These are phyloP conservation scores for Quercus lobata DNA, from an alignment of 331 rosid genomes.

Conservation along the genomic window DNA sequence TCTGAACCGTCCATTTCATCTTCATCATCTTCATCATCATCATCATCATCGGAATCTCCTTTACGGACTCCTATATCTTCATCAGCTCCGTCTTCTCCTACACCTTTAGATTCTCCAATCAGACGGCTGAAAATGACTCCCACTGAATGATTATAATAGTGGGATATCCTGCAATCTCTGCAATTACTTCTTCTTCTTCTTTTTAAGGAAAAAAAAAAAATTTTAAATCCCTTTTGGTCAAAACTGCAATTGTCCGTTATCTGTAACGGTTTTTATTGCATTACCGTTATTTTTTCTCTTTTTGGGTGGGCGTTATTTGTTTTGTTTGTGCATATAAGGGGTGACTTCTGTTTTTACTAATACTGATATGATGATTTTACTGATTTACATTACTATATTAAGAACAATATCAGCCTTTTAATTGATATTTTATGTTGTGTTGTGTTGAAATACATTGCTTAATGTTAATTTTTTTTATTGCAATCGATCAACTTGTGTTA, in stretches of 20 bases:
- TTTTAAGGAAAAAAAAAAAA: background rate
- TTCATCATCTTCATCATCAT: conserved; percentile 22
- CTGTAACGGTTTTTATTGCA: conserved; percentile 61
- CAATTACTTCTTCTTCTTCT: background rate
- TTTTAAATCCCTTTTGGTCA: background rate
- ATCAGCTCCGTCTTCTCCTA: conserved; percentile 46
- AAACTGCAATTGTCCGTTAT: conserved; percentile 57
- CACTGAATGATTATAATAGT: conserved; percentile 27
- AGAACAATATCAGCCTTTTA: background rate
- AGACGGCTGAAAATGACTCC: conserved; percentile 67
- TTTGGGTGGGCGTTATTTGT: conserved; percentile 15
- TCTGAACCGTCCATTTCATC: conserved; percentile 54
- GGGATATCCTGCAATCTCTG: conserved; percentile 3
- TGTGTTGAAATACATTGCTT: background rate
- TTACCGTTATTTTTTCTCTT: background rate
- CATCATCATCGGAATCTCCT: conserved; percentile 23
- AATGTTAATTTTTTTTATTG: no score
- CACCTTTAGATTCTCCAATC: conserved; percentile 63
- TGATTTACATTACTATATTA: background rate
- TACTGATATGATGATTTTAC: conserved; percentile 10
- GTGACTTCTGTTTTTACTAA: conserved; percentile 14
- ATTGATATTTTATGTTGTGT: background rate
- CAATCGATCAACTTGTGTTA: no score
- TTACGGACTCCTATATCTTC: conserved; percentile 21
- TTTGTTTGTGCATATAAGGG: conserved; percentile 36